Percentiles rank a stretch among this genome's conserved stretches.
These are phyloP conservation scores for Aegilops umbellulata DNA, from an alignment of 176 grass and related monocot genomes.

Conservation along the genomic window DNA sequence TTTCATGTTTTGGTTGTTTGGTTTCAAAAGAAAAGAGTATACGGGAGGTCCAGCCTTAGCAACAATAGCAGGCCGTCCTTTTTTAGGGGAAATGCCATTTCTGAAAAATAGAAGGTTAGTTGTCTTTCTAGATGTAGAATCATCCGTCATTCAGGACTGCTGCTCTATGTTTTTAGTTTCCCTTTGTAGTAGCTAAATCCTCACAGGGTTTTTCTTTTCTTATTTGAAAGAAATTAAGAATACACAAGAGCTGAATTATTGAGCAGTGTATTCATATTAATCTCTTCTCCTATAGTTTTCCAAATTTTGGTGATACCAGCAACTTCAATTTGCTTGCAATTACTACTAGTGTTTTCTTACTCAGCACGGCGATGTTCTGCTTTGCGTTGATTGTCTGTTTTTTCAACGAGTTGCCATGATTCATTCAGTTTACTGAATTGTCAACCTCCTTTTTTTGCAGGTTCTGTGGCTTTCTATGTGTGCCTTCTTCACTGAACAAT, in stretches of 20 bases:
- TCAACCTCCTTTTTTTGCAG: slow-evolving; percentile 3
- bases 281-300: neutral
- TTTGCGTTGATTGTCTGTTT: neutral
- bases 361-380: neutral
- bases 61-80: neutral
- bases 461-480: neutral
- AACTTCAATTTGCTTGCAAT: neutral
- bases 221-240: neutral
- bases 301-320: neutral
- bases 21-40: neutral
- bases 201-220: too few relatives aligned
- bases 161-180: neutral
- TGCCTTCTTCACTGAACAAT: neutral
- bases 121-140: neutral
- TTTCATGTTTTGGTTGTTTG: neutral
- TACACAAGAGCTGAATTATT: neutral
- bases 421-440: slow-evolving; percentile 7
- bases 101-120: too few relatives aligned
- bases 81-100: neutral
- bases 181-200: too few relatives aligned
- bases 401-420: neutral
- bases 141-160: neutral
- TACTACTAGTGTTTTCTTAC: neutral
- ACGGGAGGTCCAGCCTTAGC: neutral
- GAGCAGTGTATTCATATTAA: neutral